A percentile compares a stretch with the other conserved stretches of the same genome.
These are phyloP conservation scores for Aspergillus japonicus DNA, from an alignment of 2,329 filamentous ascomycete species.

Conservation along the genomic window DNA sequence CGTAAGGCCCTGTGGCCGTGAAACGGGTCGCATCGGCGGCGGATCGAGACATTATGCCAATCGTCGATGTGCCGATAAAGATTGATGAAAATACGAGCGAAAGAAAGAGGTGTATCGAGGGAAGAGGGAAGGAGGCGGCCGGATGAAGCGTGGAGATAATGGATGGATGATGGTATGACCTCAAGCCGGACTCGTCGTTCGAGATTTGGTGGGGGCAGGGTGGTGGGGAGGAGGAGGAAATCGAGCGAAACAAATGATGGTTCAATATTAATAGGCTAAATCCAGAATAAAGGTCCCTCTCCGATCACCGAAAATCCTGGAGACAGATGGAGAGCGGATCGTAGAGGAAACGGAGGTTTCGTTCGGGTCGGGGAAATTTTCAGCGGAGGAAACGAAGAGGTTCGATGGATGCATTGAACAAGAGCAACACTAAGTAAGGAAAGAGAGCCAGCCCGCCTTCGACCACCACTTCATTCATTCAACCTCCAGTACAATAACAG, in stretches of 20 bases:
- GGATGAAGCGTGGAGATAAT: neutral
- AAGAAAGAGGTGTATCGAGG: neutral
- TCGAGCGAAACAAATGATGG: neutral
- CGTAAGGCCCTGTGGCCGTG: conserved; percentile 52
- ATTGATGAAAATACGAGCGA: neutral
- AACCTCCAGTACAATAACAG: neutral
- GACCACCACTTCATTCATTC: neutral
- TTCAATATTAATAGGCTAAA: neutral
- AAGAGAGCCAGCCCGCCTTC: neutral
- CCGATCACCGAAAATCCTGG: neutral
- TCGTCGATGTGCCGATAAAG: neutral
- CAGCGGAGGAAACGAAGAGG: conserved; percentile 10
- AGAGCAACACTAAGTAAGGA: neutral
- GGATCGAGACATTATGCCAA: conserved; percentile 44
- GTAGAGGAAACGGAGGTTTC: conserved; percentile 3
- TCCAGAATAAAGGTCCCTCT: neutral
- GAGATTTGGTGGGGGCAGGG: neutral
- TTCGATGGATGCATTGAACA: neutral
- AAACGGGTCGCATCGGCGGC: conserved; percentile 52
- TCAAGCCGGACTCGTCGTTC: neutral
- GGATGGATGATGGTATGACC: neutral
- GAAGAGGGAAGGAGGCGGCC: neutral
- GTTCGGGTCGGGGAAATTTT: conserved; percentile 19
- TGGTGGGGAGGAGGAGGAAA: neutral
- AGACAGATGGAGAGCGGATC: neutral